Evolutionary conservation across 2,329 filamentous ascomycete genomes (phyloP).

Genomic region (Periconia sp.): DNA sequence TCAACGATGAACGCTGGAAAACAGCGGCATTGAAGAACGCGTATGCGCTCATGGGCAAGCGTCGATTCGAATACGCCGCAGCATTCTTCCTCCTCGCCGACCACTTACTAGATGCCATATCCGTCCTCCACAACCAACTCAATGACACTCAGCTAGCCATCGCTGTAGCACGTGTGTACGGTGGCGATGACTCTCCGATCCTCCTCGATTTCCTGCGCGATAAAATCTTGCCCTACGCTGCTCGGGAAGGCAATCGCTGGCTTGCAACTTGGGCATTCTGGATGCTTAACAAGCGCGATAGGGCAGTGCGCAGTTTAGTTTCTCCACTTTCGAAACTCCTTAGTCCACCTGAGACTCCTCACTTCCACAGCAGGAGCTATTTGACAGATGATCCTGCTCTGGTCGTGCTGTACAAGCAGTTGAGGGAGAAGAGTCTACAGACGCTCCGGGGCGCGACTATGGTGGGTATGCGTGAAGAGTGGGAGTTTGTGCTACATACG

Average conservation of each 20-base stretch:
- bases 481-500: conserved; percentile 86
- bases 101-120: conserved; percentile 79
- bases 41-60: conserved; percentile 88
- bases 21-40: conserved; percentile 93
- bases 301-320: conserved; percentile 81
- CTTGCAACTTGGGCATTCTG: conserved; percentile 94
- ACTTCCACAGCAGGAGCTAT: conserved; percentile 75
- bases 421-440: conserved; percentile 79
- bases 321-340: conserved; percentile 77
- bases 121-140: conserved; percentile 82
- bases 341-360: conserved; percentile 67
- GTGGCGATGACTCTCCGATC: conserved; percentile 77
- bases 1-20: conserved; percentile 81
- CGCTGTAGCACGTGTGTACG: conserved; percentile 82
- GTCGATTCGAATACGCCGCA: conserved; percentile 90
- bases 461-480: conserved; percentile 76
- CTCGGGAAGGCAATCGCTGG: conserved; percentile 85
- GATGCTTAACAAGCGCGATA: conserved; percentile 79
- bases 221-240: conserved; percentile 75
- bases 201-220: conserved; percentile 75
- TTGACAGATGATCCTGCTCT: conserved; percentile 89
- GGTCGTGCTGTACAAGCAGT: conserved; percentile 81
- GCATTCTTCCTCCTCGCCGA: conserved; percentile 94
- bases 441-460: conserved; percentile 84
- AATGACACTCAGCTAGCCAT: conserved; percentile 89